Percentiles rank a stretch among this genome's conserved stretches.
phyloP scores from a whole-genome alignment of 495 filamentous ascomycete genomes.

The Hypoxylon crocopeplum region DNA sequence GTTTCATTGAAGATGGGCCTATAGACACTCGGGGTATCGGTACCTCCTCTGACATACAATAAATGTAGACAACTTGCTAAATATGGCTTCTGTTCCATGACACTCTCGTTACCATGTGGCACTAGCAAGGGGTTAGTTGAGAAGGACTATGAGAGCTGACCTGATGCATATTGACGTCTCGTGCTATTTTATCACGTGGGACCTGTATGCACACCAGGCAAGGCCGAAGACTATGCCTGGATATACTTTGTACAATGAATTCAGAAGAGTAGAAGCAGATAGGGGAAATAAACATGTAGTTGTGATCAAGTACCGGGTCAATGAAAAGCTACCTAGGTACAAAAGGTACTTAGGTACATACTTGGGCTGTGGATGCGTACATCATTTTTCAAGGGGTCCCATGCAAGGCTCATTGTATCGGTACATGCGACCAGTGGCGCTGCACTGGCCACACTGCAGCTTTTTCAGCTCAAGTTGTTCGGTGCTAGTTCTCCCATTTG shows the following conservation, averaged over 20 bases:
- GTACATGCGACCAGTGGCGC: slow-evolving; percentile 45
- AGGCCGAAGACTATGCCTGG: not conserved
- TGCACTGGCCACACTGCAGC: slow-evolving; percentile 51
- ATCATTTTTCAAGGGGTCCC: not conserved
- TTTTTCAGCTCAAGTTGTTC: slow-evolving; percentile 55
- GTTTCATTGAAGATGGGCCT: slow-evolving; percentile 18
- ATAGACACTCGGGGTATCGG: slow-evolving; percentile 23
- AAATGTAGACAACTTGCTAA: too few species aligned
- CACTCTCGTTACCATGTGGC: too few species aligned
- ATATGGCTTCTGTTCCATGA: too few species aligned
- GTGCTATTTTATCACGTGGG: too few species aligned
- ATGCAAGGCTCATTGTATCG: slow-evolving; percentile 19
- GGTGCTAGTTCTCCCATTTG: slow-evolving; percentile 45
- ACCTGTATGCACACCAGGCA: not conserved
- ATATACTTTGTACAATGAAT: too few species aligned
- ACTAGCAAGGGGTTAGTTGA: too few species aligned
- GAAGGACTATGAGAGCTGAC: too few species aligned
- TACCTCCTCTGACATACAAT: slow-evolving; percentile 1
- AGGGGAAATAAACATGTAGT: too few species aligned
- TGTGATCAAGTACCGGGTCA: slow-evolving; percentile 1
- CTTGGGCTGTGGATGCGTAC: not conserved
- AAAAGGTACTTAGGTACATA: slow-evolving; percentile 5
- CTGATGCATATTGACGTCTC: too few species aligned
- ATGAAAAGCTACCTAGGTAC: too few species aligned
- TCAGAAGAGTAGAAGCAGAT: slow-evolving; percentile 3